A percentile compares a stretch with the other conserved stretches of the same genome.
These are phyloP conservation scores for Lactifluus pinguis DNA, from an alignment of 768 basidiomycete genomes.

Conservation along the genomic window DNA sequence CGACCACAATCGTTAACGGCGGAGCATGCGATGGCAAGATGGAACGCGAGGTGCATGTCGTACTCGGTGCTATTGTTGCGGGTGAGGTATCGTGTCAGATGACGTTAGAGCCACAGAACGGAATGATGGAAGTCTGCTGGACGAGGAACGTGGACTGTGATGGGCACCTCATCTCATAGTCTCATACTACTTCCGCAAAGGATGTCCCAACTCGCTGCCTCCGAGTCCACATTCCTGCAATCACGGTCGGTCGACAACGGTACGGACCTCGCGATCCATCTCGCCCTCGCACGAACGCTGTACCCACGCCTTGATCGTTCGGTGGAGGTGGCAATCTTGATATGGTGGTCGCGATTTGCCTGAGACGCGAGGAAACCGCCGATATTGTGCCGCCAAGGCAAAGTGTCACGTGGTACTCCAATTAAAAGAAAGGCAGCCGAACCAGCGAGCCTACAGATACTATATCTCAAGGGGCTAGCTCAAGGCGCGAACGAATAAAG, in stretches of 20 bases:
- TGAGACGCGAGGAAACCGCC: slow-evolving; percentile 97
- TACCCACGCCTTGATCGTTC: slow-evolving; percentile 86
- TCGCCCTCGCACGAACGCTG: slow-evolving; percentile 84
- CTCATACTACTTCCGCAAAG: slow-evolving; percentile 52
- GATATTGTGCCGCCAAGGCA: no score
- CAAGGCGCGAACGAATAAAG: no score
- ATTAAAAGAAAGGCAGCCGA: no score
- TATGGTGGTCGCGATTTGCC: slow-evolving; percentile 91
- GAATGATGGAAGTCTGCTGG: background rate
- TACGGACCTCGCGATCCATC: slow-evolving; percentile 88
- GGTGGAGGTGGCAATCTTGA: no score
- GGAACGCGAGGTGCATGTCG: slow-evolving; percentile 86
- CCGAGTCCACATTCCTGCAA: slow-evolving; percentile 86
- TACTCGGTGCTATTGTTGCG: slow-evolving; percentile 85
- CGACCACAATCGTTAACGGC: slow-evolving; percentile 84
- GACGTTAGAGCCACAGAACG: slow-evolving; percentile 40
- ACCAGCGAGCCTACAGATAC: no score
- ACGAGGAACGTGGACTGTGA: slow-evolving; percentile 51
- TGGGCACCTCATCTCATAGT: slow-evolving; percentile 35
- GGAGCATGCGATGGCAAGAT: slow-evolving; percentile 82
- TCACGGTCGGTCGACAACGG: slow-evolving; percentile 96
- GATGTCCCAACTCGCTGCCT: slow-evolving; percentile 76
- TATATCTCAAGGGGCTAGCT: no score
- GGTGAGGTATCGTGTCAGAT: slow-evolving; percentile 79
- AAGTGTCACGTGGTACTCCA: no score